These are phyloP conservation scores for Nigrospora sphaerica DNA, from an alignment of 2,329 filamentous ascomycete species.

Conservation along the genomic window DNA sequence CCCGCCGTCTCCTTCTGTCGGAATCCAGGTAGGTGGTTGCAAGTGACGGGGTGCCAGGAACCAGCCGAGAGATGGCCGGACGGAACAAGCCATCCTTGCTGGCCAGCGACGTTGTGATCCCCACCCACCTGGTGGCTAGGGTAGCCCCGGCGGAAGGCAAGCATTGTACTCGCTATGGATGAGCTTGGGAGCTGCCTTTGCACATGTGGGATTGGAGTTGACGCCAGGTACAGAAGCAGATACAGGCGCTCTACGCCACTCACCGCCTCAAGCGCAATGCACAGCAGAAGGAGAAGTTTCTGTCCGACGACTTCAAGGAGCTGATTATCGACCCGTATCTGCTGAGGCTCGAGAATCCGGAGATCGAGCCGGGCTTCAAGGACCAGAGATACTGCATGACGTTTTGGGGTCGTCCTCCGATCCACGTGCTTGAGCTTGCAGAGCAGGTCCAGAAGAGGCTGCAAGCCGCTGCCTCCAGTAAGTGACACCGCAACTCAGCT, in stretches of 20 bases:
- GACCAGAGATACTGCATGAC: slow-evolving; percentile 79
- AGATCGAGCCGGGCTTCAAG: slow-evolving; percentile 58
- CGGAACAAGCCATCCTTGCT: too few relatives aligned
- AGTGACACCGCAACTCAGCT: slow-evolving; percentile 20
- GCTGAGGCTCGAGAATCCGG: slow-evolving; percentile 56
- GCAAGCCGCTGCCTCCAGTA: slow-evolving; percentile 60
- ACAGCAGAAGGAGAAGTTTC: slow-evolving; percentile 68
- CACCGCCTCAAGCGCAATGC: slow-evolving; percentile 71
- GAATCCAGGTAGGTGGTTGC: background rate
- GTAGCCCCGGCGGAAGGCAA: too few relatives aligned
- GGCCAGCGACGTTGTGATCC: too few relatives aligned
- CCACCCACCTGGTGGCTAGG: too few relatives aligned
- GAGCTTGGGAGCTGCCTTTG: slow-evolving; percentile 2
- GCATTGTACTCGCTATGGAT: too few relatives aligned
- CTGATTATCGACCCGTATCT: slow-evolving; percentile 73
- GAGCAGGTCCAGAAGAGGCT: slow-evolving; percentile 61
- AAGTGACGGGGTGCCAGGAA: too few relatives aligned
- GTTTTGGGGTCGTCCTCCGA: slow-evolving; percentile 80
- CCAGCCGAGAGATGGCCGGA: too few relatives aligned
- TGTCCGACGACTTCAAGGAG: slow-evolving; percentile 59
- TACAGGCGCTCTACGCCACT: slow-evolving; percentile 64
- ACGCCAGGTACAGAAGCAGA: slow-evolving; percentile 42
- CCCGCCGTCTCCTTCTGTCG: background rate
- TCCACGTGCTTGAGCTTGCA: slow-evolving; percentile 62
- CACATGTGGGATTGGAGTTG: slow-evolving; percentile 1